Evolutionary conservation across 345 rosid genomes (phyloP).

Genomic region (Passiflora organensis): DNA sequence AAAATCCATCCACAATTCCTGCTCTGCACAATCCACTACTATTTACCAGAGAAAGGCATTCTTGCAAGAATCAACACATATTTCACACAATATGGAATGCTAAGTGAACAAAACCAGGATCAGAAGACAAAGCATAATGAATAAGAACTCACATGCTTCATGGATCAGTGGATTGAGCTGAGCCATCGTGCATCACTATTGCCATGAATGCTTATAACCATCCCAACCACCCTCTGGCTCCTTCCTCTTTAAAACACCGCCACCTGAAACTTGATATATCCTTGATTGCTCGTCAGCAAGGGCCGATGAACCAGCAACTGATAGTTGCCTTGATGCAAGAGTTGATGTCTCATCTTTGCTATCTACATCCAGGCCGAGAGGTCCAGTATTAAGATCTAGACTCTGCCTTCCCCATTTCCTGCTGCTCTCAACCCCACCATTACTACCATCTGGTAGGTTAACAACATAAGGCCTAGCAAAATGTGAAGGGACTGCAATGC

Average conservation of each 20-base stretch:
- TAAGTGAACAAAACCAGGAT: background rate
- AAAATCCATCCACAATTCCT: too few relatives aligned
- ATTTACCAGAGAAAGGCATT: too few relatives aligned
- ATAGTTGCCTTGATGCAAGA: conserved; percentile 41
- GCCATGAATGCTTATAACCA: conserved; percentile 75
- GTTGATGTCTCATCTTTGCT: conserved; percentile 58
- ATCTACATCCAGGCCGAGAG: conserved; percentile 57
- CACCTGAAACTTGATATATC: conserved; percentile 60
- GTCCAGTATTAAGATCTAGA: conserved; percentile 83
- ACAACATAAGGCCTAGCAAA: conserved; percentile 59
- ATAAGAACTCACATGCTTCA: conserved; percentile 37
- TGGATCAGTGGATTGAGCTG: background rate
- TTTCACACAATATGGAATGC: too few relatives aligned
- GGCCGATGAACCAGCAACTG: conserved; percentile 47
- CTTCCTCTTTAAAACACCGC: conserved; percentile 60
- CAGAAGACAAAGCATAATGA: too few relatives aligned
- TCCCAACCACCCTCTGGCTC: conserved; percentile 97
- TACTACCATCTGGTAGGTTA: conserved; percentile 53
- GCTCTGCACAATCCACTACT: too few relatives aligned
- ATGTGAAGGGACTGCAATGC: conserved; percentile 41
- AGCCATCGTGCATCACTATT: conserved; percentile 35
- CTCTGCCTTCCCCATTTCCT: conserved; percentile 68
- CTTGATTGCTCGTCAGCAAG: conserved; percentile 63
- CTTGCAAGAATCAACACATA: too few relatives aligned
- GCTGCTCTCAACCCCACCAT: conserved; percentile 35